phyloP scores from a whole-genome alignment of 257 asterid species.

The Nicotiana otophora region DNA sequence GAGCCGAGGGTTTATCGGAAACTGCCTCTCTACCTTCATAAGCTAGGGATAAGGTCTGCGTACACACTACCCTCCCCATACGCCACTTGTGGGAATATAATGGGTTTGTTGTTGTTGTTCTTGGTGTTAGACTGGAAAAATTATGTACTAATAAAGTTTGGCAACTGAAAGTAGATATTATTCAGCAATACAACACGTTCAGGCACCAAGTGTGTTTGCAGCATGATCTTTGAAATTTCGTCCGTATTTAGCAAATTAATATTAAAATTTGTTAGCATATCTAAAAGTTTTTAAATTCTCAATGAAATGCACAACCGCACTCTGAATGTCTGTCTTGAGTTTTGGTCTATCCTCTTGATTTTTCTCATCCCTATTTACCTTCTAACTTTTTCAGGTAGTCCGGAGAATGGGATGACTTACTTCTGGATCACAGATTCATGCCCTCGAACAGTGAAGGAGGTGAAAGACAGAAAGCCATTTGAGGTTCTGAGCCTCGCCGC shows the following conservation, averaged over 20 bases:
- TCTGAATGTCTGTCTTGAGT: background rate
- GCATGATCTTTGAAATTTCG: background rate
- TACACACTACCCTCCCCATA: no score
- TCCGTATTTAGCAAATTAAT: background rate
- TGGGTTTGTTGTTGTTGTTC: no score
- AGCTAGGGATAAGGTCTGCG: no score
- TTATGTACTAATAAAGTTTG: background rate
- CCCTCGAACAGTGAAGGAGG: slow-evolving; percentile 78
- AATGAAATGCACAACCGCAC: background rate
- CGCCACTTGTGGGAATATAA: no score
- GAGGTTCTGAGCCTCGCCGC: slow-evolving; percentile 86
- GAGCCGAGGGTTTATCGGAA: no score
- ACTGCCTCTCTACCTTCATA: no score
- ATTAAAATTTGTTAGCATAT: background rate
- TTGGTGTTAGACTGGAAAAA: background rate
- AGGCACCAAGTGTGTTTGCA: background rate
- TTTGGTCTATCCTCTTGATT: background rate
- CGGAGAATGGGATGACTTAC: slow-evolving; percentile 74
- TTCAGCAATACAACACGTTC: background rate
- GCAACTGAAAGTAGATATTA: background rate
- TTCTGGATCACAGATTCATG: slow-evolving; percentile 98
- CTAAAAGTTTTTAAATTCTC: background rate
- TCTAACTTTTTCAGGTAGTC: slow-evolving; percentile 44
- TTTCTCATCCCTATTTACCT: background rate
- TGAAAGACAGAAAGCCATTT: slow-evolving; percentile 64